Evolutionary conservation across 2,329 filamentous ascomycete species (phyloP).

Genomic region (Aphanocladium album): DNA sequence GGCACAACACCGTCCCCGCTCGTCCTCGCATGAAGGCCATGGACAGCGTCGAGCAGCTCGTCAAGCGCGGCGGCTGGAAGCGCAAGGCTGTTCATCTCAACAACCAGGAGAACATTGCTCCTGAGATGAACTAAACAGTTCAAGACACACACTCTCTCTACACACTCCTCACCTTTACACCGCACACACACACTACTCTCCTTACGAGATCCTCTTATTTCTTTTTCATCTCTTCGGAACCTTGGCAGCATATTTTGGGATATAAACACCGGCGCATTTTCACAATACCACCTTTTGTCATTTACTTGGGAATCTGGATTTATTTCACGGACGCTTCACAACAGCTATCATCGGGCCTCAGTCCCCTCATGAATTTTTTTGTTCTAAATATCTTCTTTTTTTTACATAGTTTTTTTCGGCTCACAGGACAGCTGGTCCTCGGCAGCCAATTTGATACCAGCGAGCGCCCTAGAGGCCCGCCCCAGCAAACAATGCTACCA

Average conservation of each 20-base stretch:
- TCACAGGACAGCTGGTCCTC: not conserved
- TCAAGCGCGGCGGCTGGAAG: slow-evolving; percentile 41
- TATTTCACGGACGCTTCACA: not conserved
- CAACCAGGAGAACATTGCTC: slow-evolving; percentile 23
- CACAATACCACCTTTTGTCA: slow-evolving; percentile 7
- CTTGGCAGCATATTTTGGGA: not conserved
- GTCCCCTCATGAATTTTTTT: not conserved
- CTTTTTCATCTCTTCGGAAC: not conserved
- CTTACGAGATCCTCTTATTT: not conserved
- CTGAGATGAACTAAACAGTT: not conserved
- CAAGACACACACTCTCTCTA: not conserved
- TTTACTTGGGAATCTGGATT: not conserved
- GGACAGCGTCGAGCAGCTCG: slow-evolving; percentile 36
- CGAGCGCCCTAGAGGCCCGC: not conserved
- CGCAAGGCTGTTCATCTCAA: slow-evolving; percentile 37
- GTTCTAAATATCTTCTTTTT: not conserved
- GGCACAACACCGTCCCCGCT: slow-evolving; percentile 24
- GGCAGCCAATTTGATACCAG: not conserved
- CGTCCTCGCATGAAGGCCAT: slow-evolving; percentile 34
- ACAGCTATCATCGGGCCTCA: slow-evolving; percentile 1
- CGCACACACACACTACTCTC: not conserved
- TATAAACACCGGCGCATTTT: slow-evolving; percentile 7
- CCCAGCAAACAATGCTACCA: slow-evolving; percentile 4
- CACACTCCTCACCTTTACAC: not conserved
- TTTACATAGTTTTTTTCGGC: not conserved